Evolutionary conservation across 2,329 filamentous ascomycete species (phyloP), one percentile per base, ranked within the genome.

Genomic region (Teratosphaeria viscida): DNA sequence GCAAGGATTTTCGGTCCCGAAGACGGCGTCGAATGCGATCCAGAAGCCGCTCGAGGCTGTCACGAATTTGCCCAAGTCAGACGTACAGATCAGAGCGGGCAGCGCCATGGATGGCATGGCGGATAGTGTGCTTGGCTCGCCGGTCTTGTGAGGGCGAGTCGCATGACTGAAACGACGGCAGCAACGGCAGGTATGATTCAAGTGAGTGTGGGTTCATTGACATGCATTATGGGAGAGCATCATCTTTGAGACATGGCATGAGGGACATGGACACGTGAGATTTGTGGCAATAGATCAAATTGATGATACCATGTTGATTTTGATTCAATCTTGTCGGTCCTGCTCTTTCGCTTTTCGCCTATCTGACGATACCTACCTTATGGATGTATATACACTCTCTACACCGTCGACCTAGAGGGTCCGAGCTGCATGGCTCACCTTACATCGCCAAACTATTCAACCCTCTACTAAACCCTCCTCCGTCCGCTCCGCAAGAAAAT

Each of bases 1-100:
- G 68, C n/a, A 49, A n/a, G 43, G 43, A 8, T 49, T 49, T n/a
- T 1, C n/a, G 43, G 16, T n/a, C 19, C 43, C 43, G 19, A n/a
- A 23, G 16, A 49, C 16, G n/a, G 43, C 43, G n/a, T 49, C 19
- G 43, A 23, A 49, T 49, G 16, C n/a, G 16, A 19, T 49, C 43
- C 16, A 19, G n/a, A 49, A 23, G 43, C 2, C 43, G 43, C 43
- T 49, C 43, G 43, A 49, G 43, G 43, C n/a, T 23, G 43, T 49
- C 3, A 23, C 16, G 43, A 49, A 26, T 49, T 49, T 49, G n/a
- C 43, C 43, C 16, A n/a, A 49, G 16, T 14, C 5, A 5, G 43
- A 6, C 2, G 43, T 11, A n/a, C n/a, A 19, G 43, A 23, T 49
- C 6, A 49, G 43, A n/a, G 43, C 16, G 3, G 43, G 43, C 5